phyloP scores from a whole-genome alignment of 2,329 filamentous ascomycete genomes.

The Didymella sp. region DNA sequence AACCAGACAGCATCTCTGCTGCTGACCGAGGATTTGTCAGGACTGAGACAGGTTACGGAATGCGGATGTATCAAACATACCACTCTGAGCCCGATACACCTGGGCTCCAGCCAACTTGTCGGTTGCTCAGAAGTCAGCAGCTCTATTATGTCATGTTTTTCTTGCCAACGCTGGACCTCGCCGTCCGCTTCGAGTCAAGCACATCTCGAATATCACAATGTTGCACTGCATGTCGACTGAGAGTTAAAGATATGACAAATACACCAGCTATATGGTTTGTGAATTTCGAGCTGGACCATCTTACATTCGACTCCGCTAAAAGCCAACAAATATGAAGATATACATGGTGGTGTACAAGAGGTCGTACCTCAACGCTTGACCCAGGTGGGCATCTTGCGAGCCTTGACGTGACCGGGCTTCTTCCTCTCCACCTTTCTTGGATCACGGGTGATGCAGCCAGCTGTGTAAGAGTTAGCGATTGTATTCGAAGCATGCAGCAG shows the following conservation, averaged over 20 bases:
- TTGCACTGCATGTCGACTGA: neutral
- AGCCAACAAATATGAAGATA: slow-evolving; percentile 22
- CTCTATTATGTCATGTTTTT: no score
- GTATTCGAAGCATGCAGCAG: neutral
- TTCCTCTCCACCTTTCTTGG: slow-evolving; percentile 94
- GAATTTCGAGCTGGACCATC: slow-evolving; percentile 4
- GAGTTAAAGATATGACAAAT: no score
- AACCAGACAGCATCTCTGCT: no score
- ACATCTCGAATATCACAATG: neutral
- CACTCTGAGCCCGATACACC: no score
- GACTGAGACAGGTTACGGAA: no score
- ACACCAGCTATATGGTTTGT: neutral
- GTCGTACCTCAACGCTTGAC: slow-evolving; percentile 72
- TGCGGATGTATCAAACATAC: no score
- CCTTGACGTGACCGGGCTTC: slow-evolving; percentile 95
- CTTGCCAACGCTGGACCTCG: no score
- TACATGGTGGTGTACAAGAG: slow-evolving; percentile 33
- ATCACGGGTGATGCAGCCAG: slow-evolving; percentile 91
- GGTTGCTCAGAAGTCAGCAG: no score
- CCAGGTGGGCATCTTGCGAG: slow-evolving; percentile 97
- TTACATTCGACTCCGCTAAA: slow-evolving; percentile 26
- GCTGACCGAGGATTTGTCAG: no score
- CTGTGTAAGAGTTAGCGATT: slow-evolving; percentile 63
- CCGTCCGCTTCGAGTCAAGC: neutral
- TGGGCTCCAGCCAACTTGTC: no score